These are phyloP conservation scores for Begonia loranthoides DNA, from an alignment of 306 rosid species.

Conservation along the genomic window DNA sequence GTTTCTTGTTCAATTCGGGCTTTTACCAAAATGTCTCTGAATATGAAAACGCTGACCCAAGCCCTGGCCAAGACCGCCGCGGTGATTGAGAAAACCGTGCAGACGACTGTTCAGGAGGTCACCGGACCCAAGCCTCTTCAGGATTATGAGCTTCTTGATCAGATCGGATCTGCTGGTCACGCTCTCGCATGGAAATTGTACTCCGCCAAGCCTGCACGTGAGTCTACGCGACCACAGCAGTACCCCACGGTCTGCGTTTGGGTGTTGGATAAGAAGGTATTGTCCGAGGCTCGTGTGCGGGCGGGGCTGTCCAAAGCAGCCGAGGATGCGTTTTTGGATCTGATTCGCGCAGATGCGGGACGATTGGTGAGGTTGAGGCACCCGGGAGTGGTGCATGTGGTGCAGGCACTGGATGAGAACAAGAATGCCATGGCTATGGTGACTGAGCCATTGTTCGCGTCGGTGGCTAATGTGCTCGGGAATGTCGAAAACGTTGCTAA, in stretches of 20 bases:
- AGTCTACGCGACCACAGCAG: slow-evolving; percentile 66
- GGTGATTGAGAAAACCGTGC: slow-evolving; percentile 78
- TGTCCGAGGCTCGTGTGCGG: slow-evolving; percentile 58
- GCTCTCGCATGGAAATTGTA: slow-evolving; percentile 72
- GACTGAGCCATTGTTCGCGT: slow-evolving; percentile 87
- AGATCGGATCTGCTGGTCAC: slow-evolving; percentile 97
- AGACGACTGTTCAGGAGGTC: slow-evolving; percentile 91
- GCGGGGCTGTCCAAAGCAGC: slow-evolving; percentile 66
- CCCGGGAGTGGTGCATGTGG: slow-evolving; percentile 90
- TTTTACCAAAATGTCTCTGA: slow-evolving; percentile 42
- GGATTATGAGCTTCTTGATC: slow-evolving; percentile 81
- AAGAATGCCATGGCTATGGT: slow-evolving; percentile 98
- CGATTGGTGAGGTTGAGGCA: slow-evolving; percentile 77
- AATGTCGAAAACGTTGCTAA: slow-evolving; percentile 43
- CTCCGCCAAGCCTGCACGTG: slow-evolving; percentile 71
- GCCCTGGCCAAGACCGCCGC: slow-evolving; percentile 97
- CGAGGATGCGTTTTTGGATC: slow-evolving; percentile 70
- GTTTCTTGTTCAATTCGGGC: too few species aligned
- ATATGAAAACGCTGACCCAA: slow-evolving; percentile 94
- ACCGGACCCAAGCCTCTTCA: slow-evolving; percentile 93
- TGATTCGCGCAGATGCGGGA: slow-evolving; percentile 71
- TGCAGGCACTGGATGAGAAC: slow-evolving; percentile 88
- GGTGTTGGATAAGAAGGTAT: slow-evolving; percentile 69
- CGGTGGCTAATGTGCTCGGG: slow-evolving; percentile 81
- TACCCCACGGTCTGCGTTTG: slow-evolving; percentile 84